phyloP scores from a whole-genome alignment of 192 early-diverging fungal species.

The Rhizoclosmatium globosum region DNA sequence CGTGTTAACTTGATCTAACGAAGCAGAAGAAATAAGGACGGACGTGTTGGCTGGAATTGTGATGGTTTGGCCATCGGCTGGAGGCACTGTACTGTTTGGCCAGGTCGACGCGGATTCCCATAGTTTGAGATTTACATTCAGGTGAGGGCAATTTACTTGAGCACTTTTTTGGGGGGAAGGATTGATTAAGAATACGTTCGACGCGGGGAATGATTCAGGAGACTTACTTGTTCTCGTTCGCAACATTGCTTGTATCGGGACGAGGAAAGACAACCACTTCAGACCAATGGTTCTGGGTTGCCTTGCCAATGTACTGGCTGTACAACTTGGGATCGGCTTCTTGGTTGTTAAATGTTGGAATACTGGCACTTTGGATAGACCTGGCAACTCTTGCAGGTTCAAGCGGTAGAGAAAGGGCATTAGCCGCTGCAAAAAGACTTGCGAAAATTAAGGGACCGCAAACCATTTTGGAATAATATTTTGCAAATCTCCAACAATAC shows the following conservation, averaged over 20 bases:
- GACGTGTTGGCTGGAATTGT: constrained; percentile 9
- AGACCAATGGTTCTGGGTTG: constrained; percentile 35
- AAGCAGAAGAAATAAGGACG: background rate
- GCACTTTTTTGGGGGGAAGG: too few species aligned
- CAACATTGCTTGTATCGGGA: constrained; percentile 24
- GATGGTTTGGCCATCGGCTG: constrained; percentile 11
- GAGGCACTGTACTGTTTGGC: constrained; percentile 6
- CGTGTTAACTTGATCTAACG: background rate
- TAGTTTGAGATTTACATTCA: constrained; percentile 2
- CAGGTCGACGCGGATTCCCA: constrained; percentile 37
- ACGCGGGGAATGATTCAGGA: too few species aligned
- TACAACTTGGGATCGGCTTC: background rate
- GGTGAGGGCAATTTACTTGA: constrained; percentile 26
- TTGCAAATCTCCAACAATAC: too few species aligned
- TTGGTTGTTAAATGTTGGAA: background rate
- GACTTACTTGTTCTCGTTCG: constrained; percentile 22
- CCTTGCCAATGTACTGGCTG: background rate
- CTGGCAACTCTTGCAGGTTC: too few species aligned
- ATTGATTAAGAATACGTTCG: too few species aligned
- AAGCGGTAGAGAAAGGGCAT: too few species aligned
- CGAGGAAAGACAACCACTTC: constrained; percentile 35
- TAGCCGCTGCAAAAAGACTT: too few species aligned
- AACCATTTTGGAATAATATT: too few species aligned
- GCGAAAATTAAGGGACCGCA: too few species aligned
- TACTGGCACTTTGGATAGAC: background rate